Conservation (phyloP, 306 rosid species). For the Castanea crenata region DNA sequence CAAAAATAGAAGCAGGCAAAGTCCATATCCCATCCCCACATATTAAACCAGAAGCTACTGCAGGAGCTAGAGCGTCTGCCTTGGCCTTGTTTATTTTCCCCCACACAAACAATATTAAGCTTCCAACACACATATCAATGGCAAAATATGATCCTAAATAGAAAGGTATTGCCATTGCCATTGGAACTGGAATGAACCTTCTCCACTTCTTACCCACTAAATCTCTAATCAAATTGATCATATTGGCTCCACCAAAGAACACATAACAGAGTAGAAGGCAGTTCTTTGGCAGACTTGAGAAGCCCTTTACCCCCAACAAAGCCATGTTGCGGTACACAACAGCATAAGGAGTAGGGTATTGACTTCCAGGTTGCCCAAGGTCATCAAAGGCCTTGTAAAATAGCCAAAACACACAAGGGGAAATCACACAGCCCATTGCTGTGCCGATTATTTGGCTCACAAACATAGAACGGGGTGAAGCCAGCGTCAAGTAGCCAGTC, state of each 20-base stretch:
- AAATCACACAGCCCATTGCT: constrained; percentile 10
- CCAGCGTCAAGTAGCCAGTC: constrained; percentile 16
- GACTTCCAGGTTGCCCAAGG: neutral
- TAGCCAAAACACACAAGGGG: constrained; percentile 17
- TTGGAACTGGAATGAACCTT: neutral
- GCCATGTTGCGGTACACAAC: constrained; percentile 3
- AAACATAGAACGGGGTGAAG: constrained; percentile 18
- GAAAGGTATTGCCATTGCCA: constrained; percentile 21
- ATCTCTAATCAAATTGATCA: constrained; percentile 3
- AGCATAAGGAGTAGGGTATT: constrained; percentile 12
- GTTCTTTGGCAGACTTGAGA: constrained; percentile 5
- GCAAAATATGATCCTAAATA: constrained; percentile 9
- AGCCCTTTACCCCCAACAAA: constrained; percentile 3
- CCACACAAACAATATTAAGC: constrained; percentile 11
- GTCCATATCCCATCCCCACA: constrained; percentile 18
- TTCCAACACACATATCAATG: constrained; percentile 14
- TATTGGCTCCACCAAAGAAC: constrained; percentile 1
- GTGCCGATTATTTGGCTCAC: constrained; percentile 16
- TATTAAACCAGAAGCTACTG: constrained; percentile 15
- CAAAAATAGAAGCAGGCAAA: constrained; percentile 3
- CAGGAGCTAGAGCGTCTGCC: neutral
- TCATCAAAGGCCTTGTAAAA: constrained; percentile 10
- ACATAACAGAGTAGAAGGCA: constrained; percentile 8
- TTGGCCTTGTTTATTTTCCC: neutral
- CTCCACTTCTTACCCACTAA: neutral